A percentile compares a stretch with the other conserved stretches of the same genome.
Evolutionary conservation across 2,329 filamentous ascomycete species (phyloP).

Genomic region (Periglandula ipomoeae): DNA sequence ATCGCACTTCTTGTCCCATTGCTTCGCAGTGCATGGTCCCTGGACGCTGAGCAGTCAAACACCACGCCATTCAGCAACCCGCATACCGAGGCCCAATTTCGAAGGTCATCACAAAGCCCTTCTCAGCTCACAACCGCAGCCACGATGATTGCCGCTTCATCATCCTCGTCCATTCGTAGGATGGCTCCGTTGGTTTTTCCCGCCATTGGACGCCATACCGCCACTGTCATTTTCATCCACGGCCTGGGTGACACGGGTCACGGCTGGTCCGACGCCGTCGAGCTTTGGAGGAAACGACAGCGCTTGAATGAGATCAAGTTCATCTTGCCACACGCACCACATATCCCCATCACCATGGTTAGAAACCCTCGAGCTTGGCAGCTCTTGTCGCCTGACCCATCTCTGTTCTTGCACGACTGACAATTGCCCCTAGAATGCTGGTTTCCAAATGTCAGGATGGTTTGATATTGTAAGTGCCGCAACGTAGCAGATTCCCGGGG

Average conservation of each 20-base stretch:
- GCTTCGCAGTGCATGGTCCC: background rate
- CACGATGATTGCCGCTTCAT: slow-evolving; percentile 9
- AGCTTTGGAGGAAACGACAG: slow-evolving; percentile 74
- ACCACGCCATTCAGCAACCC: background rate
- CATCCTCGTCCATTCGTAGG: slow-evolving; percentile 20
- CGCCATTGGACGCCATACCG: slow-evolving; percentile 75
- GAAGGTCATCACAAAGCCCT: background rate
- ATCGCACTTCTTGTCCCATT: background rate
- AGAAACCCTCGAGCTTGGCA: slow-evolving; percentile 9
- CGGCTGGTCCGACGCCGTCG: slow-evolving; percentile 73
- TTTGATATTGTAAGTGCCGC: slow-evolving; percentile 59
- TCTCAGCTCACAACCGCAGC: background rate
- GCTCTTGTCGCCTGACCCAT: background rate
- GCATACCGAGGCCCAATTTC: background rate
- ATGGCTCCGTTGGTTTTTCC: slow-evolving; percentile 60
- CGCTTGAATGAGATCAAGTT: slow-evolving; percentile 88
- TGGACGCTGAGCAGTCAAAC: background rate
- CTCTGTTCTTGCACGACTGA: background rate
- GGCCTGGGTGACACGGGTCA: slow-evolving; percentile 78
- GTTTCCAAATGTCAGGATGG: slow-evolving; percentile 79
- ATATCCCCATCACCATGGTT: slow-evolving; percentile 68
- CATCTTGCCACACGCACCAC: slow-evolving; percentile 83
- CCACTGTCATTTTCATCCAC: slow-evolving; percentile 90
- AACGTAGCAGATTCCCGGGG: background rate
- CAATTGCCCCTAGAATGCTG: slow-evolving; percentile 49